Percentiles rank a stretch among this genome's conserved stretches.
These are phyloP conservation scores for Neoboletus magnificus DNA, from an alignment of 768 basidiomycete genomes.

Conservation along the genomic window DNA sequence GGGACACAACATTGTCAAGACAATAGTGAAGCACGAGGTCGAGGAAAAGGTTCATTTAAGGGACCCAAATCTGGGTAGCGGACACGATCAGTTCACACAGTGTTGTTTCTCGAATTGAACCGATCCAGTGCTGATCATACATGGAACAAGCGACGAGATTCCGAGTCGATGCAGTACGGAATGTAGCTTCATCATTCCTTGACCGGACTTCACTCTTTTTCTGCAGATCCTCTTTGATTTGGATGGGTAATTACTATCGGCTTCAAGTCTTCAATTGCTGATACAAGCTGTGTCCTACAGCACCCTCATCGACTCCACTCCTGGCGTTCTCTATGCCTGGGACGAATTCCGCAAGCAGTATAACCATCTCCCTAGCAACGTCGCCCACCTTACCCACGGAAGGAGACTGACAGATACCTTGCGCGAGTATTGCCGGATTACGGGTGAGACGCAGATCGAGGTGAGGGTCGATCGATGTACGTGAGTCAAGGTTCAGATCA, in stretches of 20 bases:
- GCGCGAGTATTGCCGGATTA: conserved; percentile 61
- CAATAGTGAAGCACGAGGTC: conserved; percentile 7
- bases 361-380: conserved; percentile 43
- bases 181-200: not conserved
- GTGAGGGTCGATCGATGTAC: conserved; percentile 35
- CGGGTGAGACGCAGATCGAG: conserved; percentile 52
- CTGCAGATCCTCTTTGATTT: conserved; percentile 64
- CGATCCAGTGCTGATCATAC: not conserved
- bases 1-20: conserved; percentile 12
- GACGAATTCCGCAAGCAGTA: conserved; percentile 64
- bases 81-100: not conserved
- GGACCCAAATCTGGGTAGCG: not conserved
- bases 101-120: not conserved
- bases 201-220: conserved; percentile 8
- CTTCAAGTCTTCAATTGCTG: not conserved
- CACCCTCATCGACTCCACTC: conserved; percentile 79
- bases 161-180: conserved; percentile 52
- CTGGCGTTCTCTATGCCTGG: conserved; percentile 80
- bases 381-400: conserved; percentile 69
- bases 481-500: not conserved
- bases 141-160: conserved; percentile 28
- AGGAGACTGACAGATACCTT: conserved; percentile 74
- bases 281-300: conserved; percentile 32
- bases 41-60: not conserved
- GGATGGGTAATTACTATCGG: conserved; percentile 50